These are phyloP conservation scores for Cyphellophora attinorum DNA, from an alignment of 2,329 filamentous ascomycete genomes.

Conservation along the genomic window DNA sequence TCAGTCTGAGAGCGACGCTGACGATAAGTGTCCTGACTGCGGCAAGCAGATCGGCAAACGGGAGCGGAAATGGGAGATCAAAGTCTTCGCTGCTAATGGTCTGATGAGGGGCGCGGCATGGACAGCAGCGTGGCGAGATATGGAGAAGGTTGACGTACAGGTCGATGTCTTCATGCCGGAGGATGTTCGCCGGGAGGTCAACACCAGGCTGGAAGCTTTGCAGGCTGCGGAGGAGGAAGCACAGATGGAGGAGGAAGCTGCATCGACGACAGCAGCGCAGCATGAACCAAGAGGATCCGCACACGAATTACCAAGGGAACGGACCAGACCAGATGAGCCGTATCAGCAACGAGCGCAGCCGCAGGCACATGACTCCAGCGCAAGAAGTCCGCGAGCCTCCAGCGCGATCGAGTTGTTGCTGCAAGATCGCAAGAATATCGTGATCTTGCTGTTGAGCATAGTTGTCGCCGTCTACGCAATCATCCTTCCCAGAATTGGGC, in stretches of 20 bases:
- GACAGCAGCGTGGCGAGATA: slow-evolving; percentile 90
- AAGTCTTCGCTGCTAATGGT: slow-evolving; percentile 90
- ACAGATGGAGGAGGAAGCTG: slow-evolving; percentile 7
- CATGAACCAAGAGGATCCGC: background rate
- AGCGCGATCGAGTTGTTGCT: slow-evolving; percentile 34
- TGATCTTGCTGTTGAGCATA: slow-evolving; percentile 36
- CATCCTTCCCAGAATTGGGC: too few relatives aligned
- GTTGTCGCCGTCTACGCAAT: slow-evolving; percentile 32
- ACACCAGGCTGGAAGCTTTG: slow-evolving; percentile 33
- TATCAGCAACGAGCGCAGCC: slow-evolving; percentile 1
- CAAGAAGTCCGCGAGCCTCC: too few relatives aligned
- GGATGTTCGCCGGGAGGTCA: slow-evolving; percentile 40
- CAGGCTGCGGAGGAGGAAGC: slow-evolving; percentile 21
- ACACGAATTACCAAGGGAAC: background rate
- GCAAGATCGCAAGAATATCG: slow-evolving; percentile 44
- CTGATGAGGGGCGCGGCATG: slow-evolving; percentile 87
- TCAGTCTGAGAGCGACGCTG: slow-evolving; percentile 25
- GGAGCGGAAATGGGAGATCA: slow-evolving; percentile 54
- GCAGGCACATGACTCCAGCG: slow-evolving; percentile 4
- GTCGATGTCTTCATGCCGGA: slow-evolving; percentile 61
- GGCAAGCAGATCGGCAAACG: slow-evolving; percentile 36
- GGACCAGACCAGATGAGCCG: slow-evolving; percentile 5
- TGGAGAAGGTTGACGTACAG: slow-evolving; percentile 97
- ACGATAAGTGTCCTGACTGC: slow-evolving; percentile 37
- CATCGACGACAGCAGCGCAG: background rate